These are phyloP conservation scores for Lagenaria siceraria DNA, from an alignment of 306 rosid genomes.

Conservation along the genomic window DNA sequence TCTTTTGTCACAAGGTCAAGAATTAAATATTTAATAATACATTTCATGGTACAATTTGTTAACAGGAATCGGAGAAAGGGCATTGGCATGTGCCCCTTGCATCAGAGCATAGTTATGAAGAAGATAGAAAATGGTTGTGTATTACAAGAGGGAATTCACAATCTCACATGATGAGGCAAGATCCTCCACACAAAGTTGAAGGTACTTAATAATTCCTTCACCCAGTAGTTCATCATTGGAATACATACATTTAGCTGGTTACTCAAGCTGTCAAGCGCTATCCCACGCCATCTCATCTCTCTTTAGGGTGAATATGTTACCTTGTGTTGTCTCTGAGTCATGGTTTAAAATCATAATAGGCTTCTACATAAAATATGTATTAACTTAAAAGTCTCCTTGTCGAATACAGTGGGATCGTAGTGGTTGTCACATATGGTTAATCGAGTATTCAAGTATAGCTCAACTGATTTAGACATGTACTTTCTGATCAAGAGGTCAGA, in stretches of 20 bases:
- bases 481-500: no score
- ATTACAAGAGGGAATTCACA: slow-evolving; percentile 34
- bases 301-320: neutral
- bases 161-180: slow-evolving; percentile 16
- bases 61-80: slow-evolving; percentile 83
- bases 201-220: slow-evolving; percentile 20
- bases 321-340: neutral
- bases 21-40: neutral
- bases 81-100: slow-evolving; percentile 84
- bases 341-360: neutral
- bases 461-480: neutral
- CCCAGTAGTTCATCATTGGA: neutral
- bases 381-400: neutral
- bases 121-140: slow-evolving; percentile 74
- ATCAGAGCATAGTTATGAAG: slow-evolving; percentile 42
- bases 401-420: neutral
- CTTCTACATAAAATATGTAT: neutral
- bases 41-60: slow-evolving; percentile 17
- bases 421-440: neutral
- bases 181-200: slow-evolving; percentile 24
- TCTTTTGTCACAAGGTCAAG: neutral
- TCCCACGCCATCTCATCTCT: neutral
- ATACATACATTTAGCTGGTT: neutral
- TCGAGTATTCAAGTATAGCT: neutral
- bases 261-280: neutral